Base-by-base conservation (phyloP, 495 filamentous ascomycete species). In the Podospora fimiseda region DNA sequence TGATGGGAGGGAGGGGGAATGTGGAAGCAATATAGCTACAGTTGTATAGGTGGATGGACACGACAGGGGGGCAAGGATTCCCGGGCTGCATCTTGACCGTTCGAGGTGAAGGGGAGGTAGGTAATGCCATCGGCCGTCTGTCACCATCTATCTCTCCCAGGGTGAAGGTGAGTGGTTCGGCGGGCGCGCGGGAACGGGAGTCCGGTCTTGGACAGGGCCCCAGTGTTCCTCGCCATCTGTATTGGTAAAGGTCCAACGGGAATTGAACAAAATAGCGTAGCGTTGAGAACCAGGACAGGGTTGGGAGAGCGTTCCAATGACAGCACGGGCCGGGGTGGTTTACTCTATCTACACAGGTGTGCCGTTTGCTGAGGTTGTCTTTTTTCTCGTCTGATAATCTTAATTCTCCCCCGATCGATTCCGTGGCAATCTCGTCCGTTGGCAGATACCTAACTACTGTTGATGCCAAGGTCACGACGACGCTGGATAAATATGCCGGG, bases 401-500 rank as follows among this genome's bases (percentile, higher is more conserved):
- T 33, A 33, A 33, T 33, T 33, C 11, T 33, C 11, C 27, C 27
- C 27, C 27, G 27, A 33, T 33, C 27, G 27, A 33, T 33, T 33
- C 27, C 27, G 27, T 33, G 5, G 27, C 27, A 33, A 33, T 33
- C 5, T 33, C 27, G 27, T 33, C 27, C 27, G 27, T 33, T 33
- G 27, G 27, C 11, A 5, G 5, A 5, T 33, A 33, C 27, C 6
- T 33, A 33, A 11, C 27, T 33, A 33, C 27, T 33, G 60, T 62
- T 60, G 60, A n/a, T 33, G 58, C 61, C 60, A 63, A 60, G 61
- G 22, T 41, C 19, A 52, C 50, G 41, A 51, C 27, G 46, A 42
- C 53, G 53, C 54, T 61, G 63, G 63, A 63, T 66, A 66, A 66
- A 66, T 63, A 53, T 58, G 53, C 60, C 60, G 58, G 55, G 52